Evolutionary conservation across 306 rosid genomes (phyloP).

Genomic region (Cicer arietinum): DNA sequence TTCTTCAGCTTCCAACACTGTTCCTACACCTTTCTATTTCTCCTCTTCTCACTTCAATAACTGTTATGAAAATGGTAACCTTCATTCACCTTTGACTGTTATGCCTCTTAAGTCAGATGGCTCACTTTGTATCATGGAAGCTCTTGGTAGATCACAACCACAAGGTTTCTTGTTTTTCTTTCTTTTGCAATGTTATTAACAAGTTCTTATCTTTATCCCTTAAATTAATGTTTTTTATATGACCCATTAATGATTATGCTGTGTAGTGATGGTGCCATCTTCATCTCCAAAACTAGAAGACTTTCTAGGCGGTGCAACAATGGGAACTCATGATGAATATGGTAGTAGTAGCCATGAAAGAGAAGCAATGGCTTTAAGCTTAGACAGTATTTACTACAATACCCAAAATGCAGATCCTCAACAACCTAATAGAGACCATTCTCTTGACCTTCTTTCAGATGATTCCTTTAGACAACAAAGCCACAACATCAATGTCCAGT

Average conservation of each 20-base stretch:
- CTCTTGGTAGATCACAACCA: constrained; percentile 71
- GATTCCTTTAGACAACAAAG: constrained; percentile 57
- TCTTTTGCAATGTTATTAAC: background rate
- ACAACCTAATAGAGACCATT: constrained; percentile 49
- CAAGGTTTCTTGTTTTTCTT: constrained; percentile 53
- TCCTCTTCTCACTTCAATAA: constrained; percentile 51
- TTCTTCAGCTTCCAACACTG: constrained; percentile 42
- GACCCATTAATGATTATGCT: background rate
- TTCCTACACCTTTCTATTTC: constrained; percentile 45
- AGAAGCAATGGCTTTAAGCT: constrained; percentile 84
- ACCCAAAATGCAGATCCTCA: constrained; percentile 56
- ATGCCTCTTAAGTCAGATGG: constrained; percentile 97
- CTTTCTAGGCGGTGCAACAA: constrained; percentile 82
- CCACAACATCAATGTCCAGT: background rate
- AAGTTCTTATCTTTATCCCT: too few relatives aligned
- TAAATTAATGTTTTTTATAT: background rate
- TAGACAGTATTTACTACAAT: constrained; percentile 74
- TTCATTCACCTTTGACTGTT: constrained; percentile 68
- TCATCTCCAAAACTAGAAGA: constrained; percentile 92
- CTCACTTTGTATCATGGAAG: constrained; percentile 91
- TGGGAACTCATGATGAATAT: constrained; percentile 66
- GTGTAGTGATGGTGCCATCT: constrained; percentile 65
- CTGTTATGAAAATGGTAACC: constrained; percentile 60
- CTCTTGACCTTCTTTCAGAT: constrained; percentile 55
- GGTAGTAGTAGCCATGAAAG: constrained; percentile 62